Base-by-base conservation (phyloP, 176 grass and related monocot genomes). In the Miscanthus lutarioriparius region DNA sequence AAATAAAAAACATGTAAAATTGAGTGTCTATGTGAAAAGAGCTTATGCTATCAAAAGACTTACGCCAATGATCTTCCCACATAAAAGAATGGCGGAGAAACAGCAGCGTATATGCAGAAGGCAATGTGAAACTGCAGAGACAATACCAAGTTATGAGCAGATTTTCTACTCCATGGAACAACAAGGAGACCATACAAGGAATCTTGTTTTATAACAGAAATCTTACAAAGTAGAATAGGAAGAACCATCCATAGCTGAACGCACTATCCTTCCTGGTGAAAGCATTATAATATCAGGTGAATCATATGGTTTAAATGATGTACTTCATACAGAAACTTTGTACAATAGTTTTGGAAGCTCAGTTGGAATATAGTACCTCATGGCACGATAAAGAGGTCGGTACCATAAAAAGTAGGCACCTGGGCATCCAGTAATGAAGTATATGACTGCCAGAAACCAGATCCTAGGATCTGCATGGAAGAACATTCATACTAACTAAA, bases 161-260 rank as follows among this genome's bases (percentile, higher is more conserved):
- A 81, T 82, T 7, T 90, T 51, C 17, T 25, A 67, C 68, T 72
- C 45, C 4, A 56, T 28, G 26, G 39, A 32, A 59, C 25, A 78
- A n/a, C 15, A 85, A 41, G 8, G 26, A 54, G 0, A 62, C 0
- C 39, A 51, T 72, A 36, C 13, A 20, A 51, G 23, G 19, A 33
- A 80, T 8, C 1, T 4, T 7, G 16, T 10, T 22, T 6, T 64
- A 41, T 9, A 30, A 36, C 9, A 77, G 3, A 9, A 53, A 45
- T 85, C 87, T 80, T 91, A 98, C 91, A 76, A 98, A 85, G 75
- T 98, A 98, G 75, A 93, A 92, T 64, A 95, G 59, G 86, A 95
- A 95, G 83, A 98, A 95, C 93, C 93, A 95, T 84, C 93, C 96
- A 66, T 92, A 98, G 64, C 87, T 95, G 53, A 98, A 89, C 80